Evolutionary conservation across 192 early-diverging fungal genomes (phyloP).

Genomic region (Lobosporangium transversale): DNA sequence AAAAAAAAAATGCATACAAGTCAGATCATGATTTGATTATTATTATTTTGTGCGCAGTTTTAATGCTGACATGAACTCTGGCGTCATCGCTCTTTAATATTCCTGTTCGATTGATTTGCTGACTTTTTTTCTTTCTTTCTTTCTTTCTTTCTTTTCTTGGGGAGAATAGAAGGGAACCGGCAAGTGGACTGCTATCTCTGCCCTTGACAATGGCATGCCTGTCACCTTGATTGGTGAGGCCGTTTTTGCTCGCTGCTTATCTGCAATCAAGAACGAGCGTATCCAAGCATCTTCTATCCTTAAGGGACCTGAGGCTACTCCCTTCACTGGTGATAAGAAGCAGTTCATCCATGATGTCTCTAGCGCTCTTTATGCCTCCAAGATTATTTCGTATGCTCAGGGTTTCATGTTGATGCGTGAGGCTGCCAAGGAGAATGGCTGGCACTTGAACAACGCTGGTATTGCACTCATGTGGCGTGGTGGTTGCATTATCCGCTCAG

Average conservation of each 20-base stretch:
- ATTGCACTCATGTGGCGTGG: conserved; percentile 99
- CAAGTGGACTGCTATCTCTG: conserved; percentile 97
- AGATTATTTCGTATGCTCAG: conserved; percentile 99
- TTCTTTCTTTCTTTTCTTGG: conserved; percentile 10
- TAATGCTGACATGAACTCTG: neutral
- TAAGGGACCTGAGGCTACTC: conserved; percentile 69
- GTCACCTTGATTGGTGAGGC: conserved; percentile 98
- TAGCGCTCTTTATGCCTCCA: conserved; percentile 95
- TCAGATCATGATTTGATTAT: neutral
- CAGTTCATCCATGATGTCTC: conserved; percentile 90
- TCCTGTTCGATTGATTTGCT: neutral
- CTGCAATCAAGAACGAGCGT: conserved; percentile 96
- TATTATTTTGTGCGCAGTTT: neutral
- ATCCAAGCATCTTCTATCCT: conserved; percentile 89
- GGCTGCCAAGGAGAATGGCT: conserved; percentile 89
- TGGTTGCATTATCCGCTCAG: conserved; percentile 98
- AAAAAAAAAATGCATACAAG: neutral
- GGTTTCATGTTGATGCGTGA: conserved; percentile 99
- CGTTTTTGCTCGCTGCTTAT: conserved; percentile 96
- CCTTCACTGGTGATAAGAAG: conserved; percentile 88
- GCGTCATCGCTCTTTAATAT: neutral
- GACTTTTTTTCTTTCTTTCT: conserved; percentile 1
- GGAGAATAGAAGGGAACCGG: conserved; percentile 87
- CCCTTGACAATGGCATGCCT: conserved; percentile 95
- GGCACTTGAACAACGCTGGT: conserved; percentile 97